Percentiles rank a stretch among this genome's conserved stretches.
These are phyloP conservation scores for Aspergillus haitiensis DNA, from an alignment of 495 filamentous ascomycete species.

Conservation along the genomic window DNA sequence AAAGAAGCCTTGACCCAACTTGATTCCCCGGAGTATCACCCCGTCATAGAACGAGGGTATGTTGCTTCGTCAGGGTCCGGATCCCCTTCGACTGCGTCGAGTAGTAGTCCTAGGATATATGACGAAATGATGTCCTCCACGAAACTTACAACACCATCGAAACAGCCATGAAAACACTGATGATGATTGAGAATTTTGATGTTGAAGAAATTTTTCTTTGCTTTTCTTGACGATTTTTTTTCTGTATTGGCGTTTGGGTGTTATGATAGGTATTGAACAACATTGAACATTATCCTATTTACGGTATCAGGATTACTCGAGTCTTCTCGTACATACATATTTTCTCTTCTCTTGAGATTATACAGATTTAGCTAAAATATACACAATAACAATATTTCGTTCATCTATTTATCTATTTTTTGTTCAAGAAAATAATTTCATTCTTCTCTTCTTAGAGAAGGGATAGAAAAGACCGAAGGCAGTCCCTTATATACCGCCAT, in stretches of 20 bases:
- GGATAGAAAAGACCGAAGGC: slow-evolving; percentile 12
- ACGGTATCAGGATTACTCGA: slow-evolving; percentile 11
- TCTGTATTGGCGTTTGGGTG: slow-evolving; percentile 14
- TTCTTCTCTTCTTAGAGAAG: neutral
- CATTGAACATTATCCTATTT: slow-evolving; percentile 3
- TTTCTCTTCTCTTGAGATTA: neutral
- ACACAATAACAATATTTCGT: neutral
- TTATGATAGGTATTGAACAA: neutral
- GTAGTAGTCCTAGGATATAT: slow-evolving; percentile 24
- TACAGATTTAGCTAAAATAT: neutral
- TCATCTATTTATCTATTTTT: neutral
- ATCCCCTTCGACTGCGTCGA: slow-evolving; percentile 23
- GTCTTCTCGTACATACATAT: neutral
- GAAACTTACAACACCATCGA: slow-evolving; percentile 17
- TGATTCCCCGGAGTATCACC: slow-evolving; percentile 27
- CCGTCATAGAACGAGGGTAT: slow-evolving; percentile 15
- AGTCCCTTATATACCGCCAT: slow-evolving; percentile 20
- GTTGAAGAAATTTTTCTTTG: neutral
- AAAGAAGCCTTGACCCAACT: slow-evolving; percentile 27
- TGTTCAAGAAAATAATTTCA: neutral
- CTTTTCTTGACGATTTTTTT: slow-evolving; percentile 8
- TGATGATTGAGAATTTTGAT: neutral
- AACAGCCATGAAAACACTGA: slow-evolving; percentile 7
- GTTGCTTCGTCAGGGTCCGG: slow-evolving; percentile 15
- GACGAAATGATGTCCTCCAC: slow-evolving; percentile 17